Conservation (phyloP, 495 filamentous ascomycete genomes). For the Stereocaulon alpinum region DNA sequence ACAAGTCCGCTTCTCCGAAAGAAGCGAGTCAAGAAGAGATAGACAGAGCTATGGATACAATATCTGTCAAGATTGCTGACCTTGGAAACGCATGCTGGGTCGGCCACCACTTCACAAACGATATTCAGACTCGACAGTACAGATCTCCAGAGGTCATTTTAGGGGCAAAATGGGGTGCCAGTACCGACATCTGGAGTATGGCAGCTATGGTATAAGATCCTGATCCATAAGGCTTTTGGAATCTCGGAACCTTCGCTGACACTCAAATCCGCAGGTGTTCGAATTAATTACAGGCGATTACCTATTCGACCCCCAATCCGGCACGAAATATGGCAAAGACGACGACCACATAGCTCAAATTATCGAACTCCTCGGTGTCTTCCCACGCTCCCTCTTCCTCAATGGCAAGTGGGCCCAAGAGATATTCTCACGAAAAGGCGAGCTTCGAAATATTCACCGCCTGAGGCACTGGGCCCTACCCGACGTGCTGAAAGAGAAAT, state of each 20-base stretch:
- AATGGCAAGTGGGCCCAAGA: constrained; percentile 96
- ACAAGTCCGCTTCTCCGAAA: constrained; percentile 49
- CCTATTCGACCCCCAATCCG: constrained; percentile 96
- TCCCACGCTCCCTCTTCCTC: constrained; percentile 83
- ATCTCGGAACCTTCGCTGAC: background rate
- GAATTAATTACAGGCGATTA: constrained; percentile 98
- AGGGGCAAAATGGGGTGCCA: constrained; percentile 95
- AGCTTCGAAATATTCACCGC: constrained; percentile 94
- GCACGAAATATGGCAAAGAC: constrained; percentile 98
- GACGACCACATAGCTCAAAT: constrained; percentile 99
- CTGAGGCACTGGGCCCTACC: constrained; percentile 93
- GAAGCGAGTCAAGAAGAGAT: constrained; percentile 40
- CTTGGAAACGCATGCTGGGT: constrained; percentile 98
- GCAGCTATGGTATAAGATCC: constrained; percentile 72
- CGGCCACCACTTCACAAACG: constrained; percentile 96
- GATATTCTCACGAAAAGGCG: constrained; percentile 97
- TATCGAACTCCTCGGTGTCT: constrained; percentile 89
- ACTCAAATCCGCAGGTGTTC: constrained; percentile 56
- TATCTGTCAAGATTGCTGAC: constrained; percentile 98
- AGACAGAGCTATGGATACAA: constrained; percentile 51
- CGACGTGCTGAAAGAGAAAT: constrained; percentile 92
- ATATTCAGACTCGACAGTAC: constrained; percentile 98
- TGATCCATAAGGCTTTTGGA: background rate
- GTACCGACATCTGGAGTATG: constrained; percentile 99
- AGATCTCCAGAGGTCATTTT: constrained; percentile 95